Conservation (phyloP, 129 eudicot species). For the Artemisia argyi region DNA sequence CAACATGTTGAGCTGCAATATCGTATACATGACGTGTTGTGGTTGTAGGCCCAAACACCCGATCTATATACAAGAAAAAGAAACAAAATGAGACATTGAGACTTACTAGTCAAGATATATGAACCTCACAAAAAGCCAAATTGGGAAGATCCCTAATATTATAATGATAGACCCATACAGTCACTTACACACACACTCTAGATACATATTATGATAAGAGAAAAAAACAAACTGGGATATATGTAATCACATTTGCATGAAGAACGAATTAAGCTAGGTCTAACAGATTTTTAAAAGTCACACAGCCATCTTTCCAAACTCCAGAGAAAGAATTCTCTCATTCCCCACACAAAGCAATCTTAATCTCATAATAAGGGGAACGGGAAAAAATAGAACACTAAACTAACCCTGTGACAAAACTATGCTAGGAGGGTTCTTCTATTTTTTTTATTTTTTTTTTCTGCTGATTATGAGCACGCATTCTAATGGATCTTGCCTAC, state of each 20-base stretch:
- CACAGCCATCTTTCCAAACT: not conserved
- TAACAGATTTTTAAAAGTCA: not conserved
- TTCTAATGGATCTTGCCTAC: no score
- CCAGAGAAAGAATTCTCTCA: conserved; percentile 12
- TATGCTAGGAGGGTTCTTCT: not conserved
- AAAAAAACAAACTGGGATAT: not conserved
- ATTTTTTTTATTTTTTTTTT: no score
- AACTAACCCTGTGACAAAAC: not conserved
- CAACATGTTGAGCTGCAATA: conserved; percentile 91
- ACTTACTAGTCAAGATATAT: conserved; percentile 17
- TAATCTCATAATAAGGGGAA: not conserved
- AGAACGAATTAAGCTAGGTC: not conserved
- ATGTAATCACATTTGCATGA: conserved; percentile 4
- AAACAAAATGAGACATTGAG: conserved; percentile 20
- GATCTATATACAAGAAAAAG: conserved; percentile 45
- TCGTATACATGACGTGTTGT: conserved; percentile 98
- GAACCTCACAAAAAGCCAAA: conserved; percentile 15
- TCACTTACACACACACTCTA: conserved; percentile 9
- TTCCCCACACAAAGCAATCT: conserved; percentile 6
- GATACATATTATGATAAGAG: not conserved
- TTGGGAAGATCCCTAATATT: conserved; percentile 9
- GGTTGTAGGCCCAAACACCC: conserved; percentile 98
- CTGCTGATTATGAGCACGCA: no score
- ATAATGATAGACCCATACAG: not conserved
- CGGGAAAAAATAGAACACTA: not conserved